Base-by-base conservation (phyloP, 345 rosid species). In the Chamaenerion angustifolium region DNA sequence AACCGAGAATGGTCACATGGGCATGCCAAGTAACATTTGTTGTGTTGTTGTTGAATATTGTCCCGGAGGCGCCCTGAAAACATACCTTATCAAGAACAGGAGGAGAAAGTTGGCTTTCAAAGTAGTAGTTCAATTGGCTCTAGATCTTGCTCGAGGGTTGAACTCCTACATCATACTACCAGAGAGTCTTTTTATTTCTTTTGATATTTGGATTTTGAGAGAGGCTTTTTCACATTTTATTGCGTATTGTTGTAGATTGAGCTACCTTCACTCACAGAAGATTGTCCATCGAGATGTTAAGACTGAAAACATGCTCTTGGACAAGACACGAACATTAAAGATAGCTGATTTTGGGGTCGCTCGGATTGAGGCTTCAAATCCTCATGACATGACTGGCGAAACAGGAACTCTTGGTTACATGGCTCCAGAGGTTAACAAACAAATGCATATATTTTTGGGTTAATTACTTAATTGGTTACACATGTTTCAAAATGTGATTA, bases 361-460 rank as follows among this genome's bases (percentile, higher is more conserved):
- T 52, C 87, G 98, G 31, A 76, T 87, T 9, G 98, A 92, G 66
- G 98, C 96, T 50, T 92, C 98, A 27, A 87, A 92, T 63, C 95
- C 98, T 64, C 79, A 83, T 52, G 98, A 92, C 62, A 92, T 92
- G 98, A 92, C 98, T 49, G 98, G 98, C 45, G 98, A 92, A 73
- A 92, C 98, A 9, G 98, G 98, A 64, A 92, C 98, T 21, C 89
- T 92, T 31, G 98, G 96, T 48, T 92, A 92, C 77, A 87, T 92
- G 96, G 98, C 98, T 66, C 95, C 98, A 27, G 98, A 92, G 89
- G 96, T 84, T 62, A 57, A 19, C 17, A 25, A n/a, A 11, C 25
- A 25, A 56, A 44, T 40, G 41, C 13, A 56, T n/a, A n/a, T n/a
- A n/a, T n/a, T n/a, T n/a, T n/a, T n/a, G n/a, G n/a, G n/a, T n/a